phyloP scores from a whole-genome alignment of 495 filamentous ascomycete species.

The Neurospora hispaniola region DNA sequence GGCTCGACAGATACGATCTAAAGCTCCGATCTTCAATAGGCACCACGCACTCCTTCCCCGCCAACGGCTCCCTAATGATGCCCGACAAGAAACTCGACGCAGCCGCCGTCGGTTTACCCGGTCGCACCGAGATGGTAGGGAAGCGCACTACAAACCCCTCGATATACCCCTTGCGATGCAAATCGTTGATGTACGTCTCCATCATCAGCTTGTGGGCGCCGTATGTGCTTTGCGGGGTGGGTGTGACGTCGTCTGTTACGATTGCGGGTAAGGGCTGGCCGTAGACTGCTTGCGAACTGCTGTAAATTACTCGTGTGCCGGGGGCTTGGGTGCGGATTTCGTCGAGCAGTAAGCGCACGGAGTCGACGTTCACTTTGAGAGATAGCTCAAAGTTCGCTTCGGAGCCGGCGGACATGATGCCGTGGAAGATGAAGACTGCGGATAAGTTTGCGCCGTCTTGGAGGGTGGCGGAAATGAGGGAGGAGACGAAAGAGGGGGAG shows the following conservation, averaged over 20 bases:
- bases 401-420: conserved; percentile 72
- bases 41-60: conserved; percentile 53
- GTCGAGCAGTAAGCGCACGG: conserved; percentile 54
- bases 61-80: conserved; percentile 45
- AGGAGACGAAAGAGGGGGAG: conserved; percentile 33
- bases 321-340: conserved; percentile 43
- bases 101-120: conserved; percentile 64
- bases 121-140: conserved; percentile 64
- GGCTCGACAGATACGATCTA: conserved; percentile 57
- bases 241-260: conserved; percentile 37
- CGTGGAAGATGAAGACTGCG: conserved; percentile 70
- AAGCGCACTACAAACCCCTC: conserved; percentile 59
- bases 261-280: conserved; percentile 24
- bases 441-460: conserved; percentile 33
- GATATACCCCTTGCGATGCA: conserved; percentile 58
- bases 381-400: conserved; percentile 70
- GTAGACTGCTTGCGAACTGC: conserved; percentile 30
- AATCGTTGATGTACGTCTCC: conserved; percentile 66
- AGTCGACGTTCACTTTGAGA: conserved; percentile 62
- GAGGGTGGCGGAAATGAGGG: conserved; percentile 30
- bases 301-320: conserved; percentile 53
- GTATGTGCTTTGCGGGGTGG: conserved; percentile 61
- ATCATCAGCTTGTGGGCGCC: conserved; percentile 71
- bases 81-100: conserved; percentile 66
- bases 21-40: conserved; percentile 49